Evolutionary conservation across 129 eudicot genomes (phyloP).

Genomic region (Calendula officinalis): DNA sequence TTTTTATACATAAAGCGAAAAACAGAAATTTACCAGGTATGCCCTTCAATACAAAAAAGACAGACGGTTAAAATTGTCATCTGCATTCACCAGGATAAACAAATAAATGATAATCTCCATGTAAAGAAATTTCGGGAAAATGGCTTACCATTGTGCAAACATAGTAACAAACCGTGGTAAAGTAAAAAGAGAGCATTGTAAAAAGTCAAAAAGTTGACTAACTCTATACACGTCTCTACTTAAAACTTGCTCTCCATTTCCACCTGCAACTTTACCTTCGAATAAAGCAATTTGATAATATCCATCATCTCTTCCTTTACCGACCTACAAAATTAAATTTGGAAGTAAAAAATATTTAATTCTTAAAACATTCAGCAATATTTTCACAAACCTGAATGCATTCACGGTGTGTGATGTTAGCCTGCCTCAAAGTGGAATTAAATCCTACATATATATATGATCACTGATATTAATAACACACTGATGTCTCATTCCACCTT

Average conservation of each 20-base stretch:
- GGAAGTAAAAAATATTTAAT: neutral
- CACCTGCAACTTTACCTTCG: slow-evolving; percentile 99
- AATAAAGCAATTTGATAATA: slow-evolving; percentile 91
- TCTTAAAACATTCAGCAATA: neutral
- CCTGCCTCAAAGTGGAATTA: slow-evolving; percentile 95
- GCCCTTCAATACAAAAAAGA: slow-evolving; percentile 86
- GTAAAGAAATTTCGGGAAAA: neutral
- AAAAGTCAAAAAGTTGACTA: slow-evolving; percentile 96
- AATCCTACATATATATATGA: slow-evolving; percentile 87
- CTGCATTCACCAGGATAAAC: slow-evolving; percentile 42
- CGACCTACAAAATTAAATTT: slow-evolving; percentile 55
- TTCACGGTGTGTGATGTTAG: slow-evolving; percentile 95
- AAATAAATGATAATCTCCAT: slow-evolving; percentile 22
- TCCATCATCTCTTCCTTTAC: slow-evolving; percentile 98
- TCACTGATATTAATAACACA: slow-evolving; percentile 96
- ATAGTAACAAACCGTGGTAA: slow-evolving; percentile 86
- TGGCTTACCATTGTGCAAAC: slow-evolving; percentile 89
- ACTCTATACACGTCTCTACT: slow-evolving; percentile 91
- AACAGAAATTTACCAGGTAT: slow-evolving; percentile 57
- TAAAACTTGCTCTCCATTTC: slow-evolving; percentile 95
- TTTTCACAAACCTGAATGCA: slow-evolving; percentile 69
- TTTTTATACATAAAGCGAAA: neutral
- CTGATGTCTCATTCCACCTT: slow-evolving; percentile 97
- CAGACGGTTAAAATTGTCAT: slow-evolving; percentile 94
- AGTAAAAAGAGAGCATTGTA: slow-evolving; percentile 93